Base-by-base conservation (phyloP, 805 yeast genomes). In the Wickerhamiella lipophila region DNA sequence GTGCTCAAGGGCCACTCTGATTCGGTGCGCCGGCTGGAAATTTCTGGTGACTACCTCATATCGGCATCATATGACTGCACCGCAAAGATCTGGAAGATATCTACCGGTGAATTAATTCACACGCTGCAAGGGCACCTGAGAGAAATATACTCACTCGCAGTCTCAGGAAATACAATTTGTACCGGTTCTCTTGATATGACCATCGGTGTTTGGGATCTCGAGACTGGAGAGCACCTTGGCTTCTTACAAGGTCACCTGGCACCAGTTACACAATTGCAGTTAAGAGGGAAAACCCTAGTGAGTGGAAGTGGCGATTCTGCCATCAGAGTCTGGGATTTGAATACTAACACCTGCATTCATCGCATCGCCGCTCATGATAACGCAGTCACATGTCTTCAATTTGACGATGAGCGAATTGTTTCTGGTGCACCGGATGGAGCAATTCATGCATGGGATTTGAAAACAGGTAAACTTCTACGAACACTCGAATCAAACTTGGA, bases 181-280 rank as follows among this genome's bases (percentile, higher is more conserved):
- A 95, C 96, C 11, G 97, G 97, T 40, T 87, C 96, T 9, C 75
- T 92, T 57, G 98, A 92, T 69, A 77, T 95, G 64, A 82, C 95
- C 13, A 95, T 92, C 46, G 74, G 96, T 55, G 87, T 89, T 40
- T 89, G 97, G 97, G 94, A 86, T 67, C 79, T 94, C 2, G 75
- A 79, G 32, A 81, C 94, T 16, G 97, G 97, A 59, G 76, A 76
- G 54, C 82, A 94, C 64, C 61, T 84, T 12, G 76, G 79, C 44
- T 76, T 81, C 2, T 82, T 87, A 63, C 70, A 68, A 53, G 89
- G 89, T 6, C 98, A 92, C 64, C 83, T 92, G 34, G 95, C 94
- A 61, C 92, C 87, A 62, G 94, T 92, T 4, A 96, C 97, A 0
- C 73, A 89, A 41, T 68, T 89, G 27, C 83, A 83, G 47, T 70